These are phyloP conservation scores for Tremella fuciformis DNA, from an alignment of 768 basidiomycete species.

Conservation along the genomic window DNA sequence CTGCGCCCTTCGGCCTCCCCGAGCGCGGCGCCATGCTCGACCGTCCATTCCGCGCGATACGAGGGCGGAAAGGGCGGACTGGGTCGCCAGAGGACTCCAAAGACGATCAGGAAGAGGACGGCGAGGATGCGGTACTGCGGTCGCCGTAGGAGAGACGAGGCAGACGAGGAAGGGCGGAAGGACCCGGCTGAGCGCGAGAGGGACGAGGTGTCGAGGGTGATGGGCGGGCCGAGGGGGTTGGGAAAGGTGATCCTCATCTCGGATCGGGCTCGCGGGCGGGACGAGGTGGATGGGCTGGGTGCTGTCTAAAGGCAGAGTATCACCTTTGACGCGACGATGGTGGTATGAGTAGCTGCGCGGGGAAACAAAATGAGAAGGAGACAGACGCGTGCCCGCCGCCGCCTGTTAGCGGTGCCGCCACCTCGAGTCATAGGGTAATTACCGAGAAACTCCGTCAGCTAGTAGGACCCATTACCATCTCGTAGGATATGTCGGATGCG, in stretches of 20 bases:
- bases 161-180: not conserved
- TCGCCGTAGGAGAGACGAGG: constrained; percentile 4
- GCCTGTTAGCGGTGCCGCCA: too few species aligned
- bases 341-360: too few species aligned
- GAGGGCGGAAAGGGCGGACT: constrained; percentile 43
- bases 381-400: too few species aligned
- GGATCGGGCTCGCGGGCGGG: too few species aligned
- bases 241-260: constrained; percentile 20
- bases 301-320: too few species aligned
- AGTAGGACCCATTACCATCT: too few species aligned
- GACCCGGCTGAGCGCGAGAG: not conserved
- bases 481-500: too few species aligned
- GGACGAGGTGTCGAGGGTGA: constrained; percentile 18
- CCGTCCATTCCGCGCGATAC: constrained; percentile 34
- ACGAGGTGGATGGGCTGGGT: too few species aligned
- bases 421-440: too few species aligned
- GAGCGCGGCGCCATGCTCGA: constrained; percentile 22
- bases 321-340: too few species aligned
- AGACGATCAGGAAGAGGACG: constrained; percentile 13
- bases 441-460: too few species aligned
- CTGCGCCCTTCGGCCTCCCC: constrained; percentile 28
- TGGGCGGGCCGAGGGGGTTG: constrained; percentile 26
- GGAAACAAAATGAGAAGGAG: too few species aligned
- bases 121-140: constrained; percentile 3
- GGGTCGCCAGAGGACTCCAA: constrained; percentile 19